These are phyloP conservation scores for Globisporangium polare DNA, from an alignment of 352 stramenopile species.

Conservation along the genomic window DNA sequence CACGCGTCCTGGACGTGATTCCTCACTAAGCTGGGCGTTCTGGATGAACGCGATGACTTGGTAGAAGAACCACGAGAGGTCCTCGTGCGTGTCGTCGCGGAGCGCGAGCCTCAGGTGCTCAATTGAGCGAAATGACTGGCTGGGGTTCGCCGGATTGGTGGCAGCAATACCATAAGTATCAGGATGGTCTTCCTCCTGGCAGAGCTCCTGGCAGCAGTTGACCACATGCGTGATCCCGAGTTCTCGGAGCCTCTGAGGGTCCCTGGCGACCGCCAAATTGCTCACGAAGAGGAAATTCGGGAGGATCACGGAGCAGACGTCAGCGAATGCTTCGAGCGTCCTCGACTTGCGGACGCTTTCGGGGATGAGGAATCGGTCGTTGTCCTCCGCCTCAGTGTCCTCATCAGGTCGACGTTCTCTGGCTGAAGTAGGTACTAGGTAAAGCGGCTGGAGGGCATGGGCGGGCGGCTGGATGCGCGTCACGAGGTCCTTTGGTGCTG, in stretches of 20 bases:
- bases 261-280: conserved; percentile 38
- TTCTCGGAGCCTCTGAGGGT: conserved; percentile 19
- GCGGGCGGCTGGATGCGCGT: conserved; percentile 10
- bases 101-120: conserved; percentile 34
- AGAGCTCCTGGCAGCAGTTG: conserved; percentile 53
- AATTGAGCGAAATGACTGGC: not conserved
- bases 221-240: conserved; percentile 54
- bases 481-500: not conserved
- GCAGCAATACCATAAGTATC: not conserved
- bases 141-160: conserved; percentile 1
- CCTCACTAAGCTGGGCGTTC: conserved; percentile 8
- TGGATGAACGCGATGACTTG: conserved; percentile 44
- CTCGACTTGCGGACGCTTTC: conserved; percentile 63
- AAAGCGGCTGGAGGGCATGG: not conserved
- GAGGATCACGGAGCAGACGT: conserved; percentile 62
- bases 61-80: conserved; percentile 56
- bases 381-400: not conserved
- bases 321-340: conserved; percentile 28
- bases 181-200: not conserved
- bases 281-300: conserved; percentile 53
- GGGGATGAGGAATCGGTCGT: conserved; percentile 29
- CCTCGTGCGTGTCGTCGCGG: conserved; percentile 56
- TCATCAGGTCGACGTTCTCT: not conserved
- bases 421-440: not conserved
- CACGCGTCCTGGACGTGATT: conserved; percentile 18